Conservation (phyloP, 768 basidiomycete species). For the Pleurotus tuber-regium region DNA sequence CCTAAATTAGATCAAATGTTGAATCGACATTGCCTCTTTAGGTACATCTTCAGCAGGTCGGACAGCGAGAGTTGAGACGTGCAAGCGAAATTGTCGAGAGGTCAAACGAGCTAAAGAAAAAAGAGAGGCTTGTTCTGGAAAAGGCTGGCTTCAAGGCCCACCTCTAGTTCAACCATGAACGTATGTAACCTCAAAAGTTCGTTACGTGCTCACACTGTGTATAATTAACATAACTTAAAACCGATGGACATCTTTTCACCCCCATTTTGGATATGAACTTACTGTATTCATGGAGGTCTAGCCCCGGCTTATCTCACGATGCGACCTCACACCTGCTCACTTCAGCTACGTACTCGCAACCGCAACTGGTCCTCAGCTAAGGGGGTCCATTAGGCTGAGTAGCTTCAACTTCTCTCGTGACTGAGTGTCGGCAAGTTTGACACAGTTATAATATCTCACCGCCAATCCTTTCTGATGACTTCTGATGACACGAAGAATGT, state of each 20-base stretch:
- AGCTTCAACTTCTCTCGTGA: too few species aligned
- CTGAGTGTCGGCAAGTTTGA: too few species aligned
- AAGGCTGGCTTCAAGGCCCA: conserved; percentile 52
- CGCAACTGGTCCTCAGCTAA: too few species aligned
- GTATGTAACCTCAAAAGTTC: not conserved
- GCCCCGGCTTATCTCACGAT: too few species aligned
- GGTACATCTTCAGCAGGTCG: conserved; percentile 96
- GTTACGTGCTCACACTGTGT: not conserved
- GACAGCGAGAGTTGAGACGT: conserved; percentile 82
- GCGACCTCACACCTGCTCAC: too few species aligned
- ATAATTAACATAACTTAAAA: not conserved
- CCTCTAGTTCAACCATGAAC: not conserved
- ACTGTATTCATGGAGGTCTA: too few species aligned
- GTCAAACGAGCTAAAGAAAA: conserved; percentile 52
- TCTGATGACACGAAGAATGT: too few species aligned
- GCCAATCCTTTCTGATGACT: too few species aligned
- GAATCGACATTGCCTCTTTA: conserved; percentile 24
- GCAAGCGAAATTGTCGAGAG: conserved; percentile 59
- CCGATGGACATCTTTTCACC: not conserved
- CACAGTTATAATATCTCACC: too few species aligned
- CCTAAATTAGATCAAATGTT: conserved; percentile 2
- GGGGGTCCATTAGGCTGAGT: too few species aligned
- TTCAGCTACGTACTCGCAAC: too few species aligned
- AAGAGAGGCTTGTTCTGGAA: conserved; percentile 57
- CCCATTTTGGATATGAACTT: too few species aligned